phyloP scores from a whole-genome alignment of 1,139 yeast genomes.

The Candida albicans region DNA sequence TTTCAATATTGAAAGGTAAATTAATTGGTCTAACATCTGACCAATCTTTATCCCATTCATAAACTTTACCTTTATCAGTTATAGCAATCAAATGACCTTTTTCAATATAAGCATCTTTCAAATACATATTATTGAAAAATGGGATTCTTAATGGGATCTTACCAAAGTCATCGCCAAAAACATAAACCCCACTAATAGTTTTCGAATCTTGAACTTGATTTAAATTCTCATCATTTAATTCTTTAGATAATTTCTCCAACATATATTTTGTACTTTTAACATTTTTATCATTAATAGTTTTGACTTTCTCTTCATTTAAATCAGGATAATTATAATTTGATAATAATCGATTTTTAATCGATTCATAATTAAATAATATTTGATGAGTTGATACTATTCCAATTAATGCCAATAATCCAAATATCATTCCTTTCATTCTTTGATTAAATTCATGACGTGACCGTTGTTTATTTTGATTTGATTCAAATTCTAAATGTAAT shows the following conservation, averaged over 20 bases:
- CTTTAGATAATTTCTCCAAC: constrained; percentile 27
- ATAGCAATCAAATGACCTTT: constrained; percentile 59
- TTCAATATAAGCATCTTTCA: constrained; percentile 58
- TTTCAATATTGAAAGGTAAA: constrained; percentile 47
- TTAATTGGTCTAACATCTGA: constrained; percentile 25
- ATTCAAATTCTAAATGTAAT: constrained; percentile 30
- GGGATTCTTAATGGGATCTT: constrained; percentile 60
- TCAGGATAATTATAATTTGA: constrained; percentile 32
- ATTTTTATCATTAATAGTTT: constrained; percentile 31
- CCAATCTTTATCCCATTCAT: constrained; percentile 59
- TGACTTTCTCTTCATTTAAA: constrained; percentile 25
- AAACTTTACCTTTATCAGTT: constrained; percentile 69
- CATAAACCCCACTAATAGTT: constrained; percentile 35
- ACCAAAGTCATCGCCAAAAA: constrained; percentile 35
- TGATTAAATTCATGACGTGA: constrained; percentile 31
- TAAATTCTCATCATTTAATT: constrained; percentile 31
- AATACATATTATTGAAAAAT: constrained; percentile 60
- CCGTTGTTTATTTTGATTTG: constrained; percentile 22
- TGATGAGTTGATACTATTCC: constrained; percentile 41
- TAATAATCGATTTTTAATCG: constrained; percentile 22
- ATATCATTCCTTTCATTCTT: constrained; percentile 34
- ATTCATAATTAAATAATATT: constrained; percentile 42
- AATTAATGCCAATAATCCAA: constrained; percentile 33
- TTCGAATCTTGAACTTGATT: constrained; percentile 26
- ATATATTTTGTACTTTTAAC: constrained; percentile 25